Base-by-base conservation (phyloP, 805 yeast genomes). In the Candida ficus region DNA sequence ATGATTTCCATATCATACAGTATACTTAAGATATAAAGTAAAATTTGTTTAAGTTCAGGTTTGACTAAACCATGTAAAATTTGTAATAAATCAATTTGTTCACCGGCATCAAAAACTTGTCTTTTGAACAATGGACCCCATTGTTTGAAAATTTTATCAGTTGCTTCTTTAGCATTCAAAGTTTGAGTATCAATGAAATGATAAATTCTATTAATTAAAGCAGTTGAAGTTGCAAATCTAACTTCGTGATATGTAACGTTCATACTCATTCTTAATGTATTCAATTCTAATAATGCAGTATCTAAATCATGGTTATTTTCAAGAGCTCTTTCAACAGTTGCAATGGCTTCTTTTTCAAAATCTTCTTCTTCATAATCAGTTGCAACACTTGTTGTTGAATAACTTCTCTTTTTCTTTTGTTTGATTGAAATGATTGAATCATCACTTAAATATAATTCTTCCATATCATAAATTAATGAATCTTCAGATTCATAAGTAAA, bases 211-310 rank as follows among this genome's bases (percentile, higher is more conserved):
- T 69, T 67, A 33, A 88, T 53, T 54, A 93, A 67, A 0, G 97
- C 93, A 29, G 71, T 70, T 27, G 79, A 68, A 0, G 96, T 87
- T 5, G 95, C 95, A 23, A 68, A 63, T 58, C 97, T 76, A 12
- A 93, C 97, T 57, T 90, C 96, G 54, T 87, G 95, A 62, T 93
- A 91, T 0, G 93, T 76, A 14, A 89, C 99, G 60, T 93, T 88
- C 93, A 90, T 84, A 54, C 96, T 87, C 99, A 93, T 91, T 65
- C 98, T 76, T 56, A 93, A 71, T 0, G 99, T 93, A 60, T 91
- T 91, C 54, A 93, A 74, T 65, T 93, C 99, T 44, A 93, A 67
- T 48, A 88, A 66, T 0, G 99, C 97, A 12, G 96, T 90, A 58
- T 91, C 97, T 45, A 88, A 71, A 54, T 86, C 95, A 62, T 93